These are phyloP conservation scores for Luffa acutangula DNA, from an alignment of 306 rosid species.

Conservation along the genomic window DNA sequence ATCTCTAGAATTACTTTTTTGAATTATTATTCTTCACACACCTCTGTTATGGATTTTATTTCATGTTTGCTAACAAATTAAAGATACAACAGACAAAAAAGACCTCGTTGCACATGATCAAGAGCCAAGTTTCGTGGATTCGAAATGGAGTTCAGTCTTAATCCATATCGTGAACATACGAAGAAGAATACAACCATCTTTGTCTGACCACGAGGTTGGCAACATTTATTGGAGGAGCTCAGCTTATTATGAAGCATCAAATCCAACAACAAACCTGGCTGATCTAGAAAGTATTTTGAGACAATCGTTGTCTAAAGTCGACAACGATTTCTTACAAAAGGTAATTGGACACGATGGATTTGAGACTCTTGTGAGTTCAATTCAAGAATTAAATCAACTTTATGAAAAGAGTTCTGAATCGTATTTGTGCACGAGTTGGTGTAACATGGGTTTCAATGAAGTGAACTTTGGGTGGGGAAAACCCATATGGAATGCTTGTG, in stretches of 20 bases:
- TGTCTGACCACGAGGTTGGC: not conserved
- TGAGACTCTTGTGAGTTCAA: not conserved
- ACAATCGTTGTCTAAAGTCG: not conserved
- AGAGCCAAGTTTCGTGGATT: too few species aligned
- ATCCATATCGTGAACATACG: not conserved
- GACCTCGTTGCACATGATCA: too few species aligned
- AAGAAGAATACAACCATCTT: not conserved
- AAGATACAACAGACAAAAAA: too few species aligned
- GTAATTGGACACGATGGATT: not conserved
- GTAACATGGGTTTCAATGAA: not conserved
- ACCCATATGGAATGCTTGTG: not conserved
- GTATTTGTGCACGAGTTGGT: not conserved
- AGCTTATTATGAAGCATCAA: not conserved
- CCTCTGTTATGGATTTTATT: too few species aligned
- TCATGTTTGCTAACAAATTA: too few species aligned
- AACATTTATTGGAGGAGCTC: not conserved
- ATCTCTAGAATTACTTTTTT: too few species aligned
- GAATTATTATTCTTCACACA: too few species aligned
- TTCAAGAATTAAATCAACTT: not conserved
- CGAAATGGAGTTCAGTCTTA: not conserved
- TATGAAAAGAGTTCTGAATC: not conserved
- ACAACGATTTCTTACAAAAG: not conserved
- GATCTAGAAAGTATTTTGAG: not conserved
- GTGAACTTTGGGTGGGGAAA: not conserved
- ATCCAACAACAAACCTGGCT: not conserved